Evolutionary conservation across 208 protist genomes (phyloP).

Genomic region (Leishmania tarentolae): DNA sequence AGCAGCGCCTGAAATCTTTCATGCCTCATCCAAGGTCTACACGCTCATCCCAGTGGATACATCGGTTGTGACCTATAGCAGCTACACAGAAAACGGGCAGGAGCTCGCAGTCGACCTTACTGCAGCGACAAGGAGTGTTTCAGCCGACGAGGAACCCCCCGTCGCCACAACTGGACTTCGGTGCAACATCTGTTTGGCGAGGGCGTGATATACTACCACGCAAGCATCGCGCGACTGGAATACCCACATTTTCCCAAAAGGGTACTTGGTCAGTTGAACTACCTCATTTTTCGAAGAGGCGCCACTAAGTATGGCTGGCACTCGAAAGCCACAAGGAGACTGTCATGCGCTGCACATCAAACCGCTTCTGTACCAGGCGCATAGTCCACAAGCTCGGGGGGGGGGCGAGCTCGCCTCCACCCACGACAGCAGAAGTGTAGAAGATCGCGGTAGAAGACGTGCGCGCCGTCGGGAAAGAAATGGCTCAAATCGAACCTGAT

Average conservation of each 20-base stretch:
- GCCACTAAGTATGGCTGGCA: neutral
- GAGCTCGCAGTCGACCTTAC: neutral
- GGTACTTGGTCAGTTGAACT: neutral
- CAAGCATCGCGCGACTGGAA: neutral
- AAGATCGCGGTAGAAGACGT: too few relatives aligned
- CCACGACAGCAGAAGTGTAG: too few relatives aligned
- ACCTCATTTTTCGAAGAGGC: neutral
- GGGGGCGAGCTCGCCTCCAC: too few relatives aligned
- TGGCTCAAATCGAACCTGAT: too few relatives aligned
- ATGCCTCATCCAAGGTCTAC: neutral
- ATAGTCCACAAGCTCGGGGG: too few relatives aligned
- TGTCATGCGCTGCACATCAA: accelerated
- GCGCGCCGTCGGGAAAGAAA: too few relatives aligned
- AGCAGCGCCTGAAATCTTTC: neutral
- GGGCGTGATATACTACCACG: accelerated
- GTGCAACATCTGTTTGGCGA: neutral
- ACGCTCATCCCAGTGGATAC: neutral
- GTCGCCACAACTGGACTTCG: neutral
- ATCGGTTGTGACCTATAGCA: neutral
- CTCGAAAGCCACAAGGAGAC: too few relatives aligned
- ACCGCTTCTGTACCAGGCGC: neutral
- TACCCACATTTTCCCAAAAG: neutral
- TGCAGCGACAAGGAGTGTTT: neutral
- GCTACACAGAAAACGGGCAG: neutral
- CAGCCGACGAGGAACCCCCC: neutral